These are phyloP conservation scores for Talaromyces sp. DNA, from an alignment of 2,329 filamentous ascomycete species.

Conservation along the genomic window DNA sequence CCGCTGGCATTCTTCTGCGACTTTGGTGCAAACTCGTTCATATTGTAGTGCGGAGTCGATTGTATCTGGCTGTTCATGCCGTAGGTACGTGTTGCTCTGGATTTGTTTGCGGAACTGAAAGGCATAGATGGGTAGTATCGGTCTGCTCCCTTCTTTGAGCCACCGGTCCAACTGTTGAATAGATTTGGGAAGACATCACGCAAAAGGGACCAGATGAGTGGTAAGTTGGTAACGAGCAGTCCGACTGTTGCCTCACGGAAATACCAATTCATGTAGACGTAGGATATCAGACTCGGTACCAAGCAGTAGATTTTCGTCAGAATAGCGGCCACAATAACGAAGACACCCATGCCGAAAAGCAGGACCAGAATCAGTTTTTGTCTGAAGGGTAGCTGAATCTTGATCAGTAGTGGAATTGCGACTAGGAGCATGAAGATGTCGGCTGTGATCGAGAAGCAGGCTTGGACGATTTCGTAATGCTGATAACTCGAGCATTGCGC, in stretches of 20 bases:
- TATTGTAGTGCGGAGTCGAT: constrained; percentile 28
- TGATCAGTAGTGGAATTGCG: constrained; percentile 44
- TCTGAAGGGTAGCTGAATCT: constrained; percentile 41
- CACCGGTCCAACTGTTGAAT: constrained; percentile 42
- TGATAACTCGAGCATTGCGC: constrained; percentile 47
- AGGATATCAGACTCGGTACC: constrained; percentile 41
- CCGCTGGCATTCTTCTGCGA: constrained; percentile 33
- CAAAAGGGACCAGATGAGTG: constrained; percentile 53
- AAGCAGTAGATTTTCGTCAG: constrained; percentile 52
- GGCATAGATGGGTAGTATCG: constrained; percentile 28
- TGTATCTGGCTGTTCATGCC: constrained; percentile 30
- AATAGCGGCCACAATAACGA: constrained; percentile 51
- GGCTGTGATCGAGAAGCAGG: constrained; percentile 47
- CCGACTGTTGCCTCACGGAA: constrained; percentile 48
- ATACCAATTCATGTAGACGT: constrained; percentile 51
- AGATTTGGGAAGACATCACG: constrained; percentile 47
- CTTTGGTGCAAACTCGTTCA: constrained; percentile 31
- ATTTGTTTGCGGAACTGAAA: constrained; percentile 28
- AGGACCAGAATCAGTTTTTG: constrained; percentile 45
- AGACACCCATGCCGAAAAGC: constrained; percentile 48
- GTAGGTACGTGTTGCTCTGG: constrained; percentile 26
- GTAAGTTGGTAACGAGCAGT: constrained; percentile 52
- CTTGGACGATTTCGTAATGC: constrained; percentile 48
- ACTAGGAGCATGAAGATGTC: constrained; percentile 46
- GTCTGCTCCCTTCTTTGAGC: constrained; percentile 35